Base-by-base conservation (phyloP, 1,284 basidiomycete species). In the Ustilago esculenta region DNA sequence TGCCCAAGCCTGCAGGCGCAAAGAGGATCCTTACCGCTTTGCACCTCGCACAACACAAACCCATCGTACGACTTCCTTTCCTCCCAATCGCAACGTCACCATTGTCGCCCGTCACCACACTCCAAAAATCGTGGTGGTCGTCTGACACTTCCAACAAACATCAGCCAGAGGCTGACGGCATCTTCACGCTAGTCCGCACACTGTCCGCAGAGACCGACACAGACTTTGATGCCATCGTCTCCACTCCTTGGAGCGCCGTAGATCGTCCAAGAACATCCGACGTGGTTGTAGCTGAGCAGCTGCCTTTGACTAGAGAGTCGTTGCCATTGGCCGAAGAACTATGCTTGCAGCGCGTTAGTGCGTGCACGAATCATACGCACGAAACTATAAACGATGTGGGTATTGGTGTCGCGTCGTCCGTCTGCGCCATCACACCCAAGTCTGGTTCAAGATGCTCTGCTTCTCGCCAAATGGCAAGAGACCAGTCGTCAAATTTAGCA, bases 1-100 rank as follows among this genome's bases (percentile, higher is more conserved):
- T 76, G 18, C 69, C 70, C 23, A 74, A 76, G 53, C 75, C 75
- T 14, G 61, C 67, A 2, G 70, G 75, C 12, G 25, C 51, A 15
- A 55, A 72, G 29, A 44, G 75, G 12, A 60, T 74, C 17, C 41
- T 76, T 18, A 75, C 75, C 20, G 69, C 72, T 2, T 46, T 76
- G 30, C 59, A 75, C 21, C 39, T 68, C 7, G 69, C 73, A 3
- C 47, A 70, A 23, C 50, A 68, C 42, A 76, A 76, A 29, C 70
- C 75, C 90, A 92, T 88, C 11, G 88, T 97, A 21, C 93, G 96
- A 77, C 90, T 93, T 0, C 90, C 90, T 77, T 96, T 96, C 41
- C 50, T 81, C 0, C 94, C 95, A 11, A 97, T 94, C 58, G 94
- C 94, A 0, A 97, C 92, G 0, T 90, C 91, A 0, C 94, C 95